Evolutionary conservation across 345 rosid species (phyloP), one percentile per base, ranked within the genome.

Genomic region (Murraya paniculata): DNA sequence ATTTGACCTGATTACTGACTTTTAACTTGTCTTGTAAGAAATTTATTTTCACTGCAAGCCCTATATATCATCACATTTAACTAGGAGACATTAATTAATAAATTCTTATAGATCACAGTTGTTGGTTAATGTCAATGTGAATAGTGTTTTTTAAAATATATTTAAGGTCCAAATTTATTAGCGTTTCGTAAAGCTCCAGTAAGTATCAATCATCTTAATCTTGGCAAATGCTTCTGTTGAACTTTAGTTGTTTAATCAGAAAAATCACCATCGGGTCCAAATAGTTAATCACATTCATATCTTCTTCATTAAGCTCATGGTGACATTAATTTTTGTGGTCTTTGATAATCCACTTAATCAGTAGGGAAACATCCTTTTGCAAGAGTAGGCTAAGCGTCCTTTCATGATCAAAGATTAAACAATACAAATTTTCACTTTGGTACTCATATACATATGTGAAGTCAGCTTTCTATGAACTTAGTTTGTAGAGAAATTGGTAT

Each of bases 1-100:
- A 9, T 59, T 25, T 75, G 48, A 70, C 76, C 76, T 70, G 36
- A 72, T 65, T 31, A 71, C 76, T 70, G 36, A 66, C 58, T 31
- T 64, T 58, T 77, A 36, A 66, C 80, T 68, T 77, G 75, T 50
- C 60, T 60, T 31, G 6, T 14, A 75, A 48, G 71, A 50, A 75
- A 31, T 75, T 74, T 28, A 14, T 45, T 13, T 64, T 50, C 50
- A 75, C 48, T 2, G 13, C 71, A 31, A 64, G 48, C 60, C 22
- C 25, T 8, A 3, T 30, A 9, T 33, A 55, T 31, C 75, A 4
- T 71, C 61, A 22, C 35, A 27, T 31, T 30, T 22, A 50, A 71
- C 30, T n/a, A 10, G 35, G 31, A 45, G 24, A 62, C 61, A 39
- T 11, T 45, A 45, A 45, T 45, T 13, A 31, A 27, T 58, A 68